Evolutionary conservation across 495 filamentous ascomycete genomes (phyloP), one percentile per base, ranked within the genome.

Genomic region (Mycothermus thermophilus): DNA sequence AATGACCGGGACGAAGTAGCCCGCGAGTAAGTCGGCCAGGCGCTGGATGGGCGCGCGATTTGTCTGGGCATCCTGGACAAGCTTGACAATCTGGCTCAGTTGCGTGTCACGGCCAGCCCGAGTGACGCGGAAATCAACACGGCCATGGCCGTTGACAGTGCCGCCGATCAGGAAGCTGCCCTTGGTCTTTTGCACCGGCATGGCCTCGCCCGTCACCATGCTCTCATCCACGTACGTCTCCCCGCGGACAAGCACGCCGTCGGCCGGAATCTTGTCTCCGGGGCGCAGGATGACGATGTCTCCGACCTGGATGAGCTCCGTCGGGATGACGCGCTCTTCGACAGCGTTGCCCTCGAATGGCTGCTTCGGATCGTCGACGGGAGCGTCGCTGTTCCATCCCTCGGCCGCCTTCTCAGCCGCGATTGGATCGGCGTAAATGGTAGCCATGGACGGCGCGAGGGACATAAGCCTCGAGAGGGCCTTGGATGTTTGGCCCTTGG

Each of bases 151-250:
- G 49, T 99, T 99, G 42, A 99, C 88, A 4, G 90, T 99, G 7
- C 90, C 90, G n/a, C 85, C 90, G 51, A 95, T 86, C 25, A 96
- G 59, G 27, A 73, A 52, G 50, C 73, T 77, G 2, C 83, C 84
- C 44, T 81, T 80, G 36, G 68, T 71, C 54, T 96, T 99, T 40
- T 82, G 74, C 23, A 96, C 84, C 1, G 88, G 86, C 62, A 93
- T 80, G 2, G 88, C 79, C 61, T 99, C 90, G 35, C 90, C 90
- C 9, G 92, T 99, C 26, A 99, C 86, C 92, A 96, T 96, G 50
- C 84, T 93, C 54, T 99, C 90, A 47, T 99, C 85, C 26, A 96
- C 74, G 50, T 88, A 94, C 16, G 82, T 87, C 58, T 95, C 83
- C 8, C 90, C 90, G 18, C 77, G 68, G 28, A 85, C 82, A 30